phyloP scores from a whole-genome alignment of 1,284 basidiomycete genomes.

The Cryptococcus sp. region DNA sequence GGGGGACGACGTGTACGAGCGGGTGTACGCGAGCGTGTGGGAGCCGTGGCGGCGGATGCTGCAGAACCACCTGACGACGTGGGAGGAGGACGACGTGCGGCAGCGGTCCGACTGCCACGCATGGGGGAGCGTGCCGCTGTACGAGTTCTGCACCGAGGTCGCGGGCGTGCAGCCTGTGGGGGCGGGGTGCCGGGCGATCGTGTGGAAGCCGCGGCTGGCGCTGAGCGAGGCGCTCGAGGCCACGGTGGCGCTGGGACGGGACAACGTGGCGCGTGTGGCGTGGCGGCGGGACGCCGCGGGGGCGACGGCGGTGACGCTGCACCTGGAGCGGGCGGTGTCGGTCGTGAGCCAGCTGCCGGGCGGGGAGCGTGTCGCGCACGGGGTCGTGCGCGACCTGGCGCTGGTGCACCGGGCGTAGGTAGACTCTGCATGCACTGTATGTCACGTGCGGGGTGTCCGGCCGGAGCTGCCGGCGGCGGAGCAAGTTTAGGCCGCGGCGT shows the following conservation, averaged over 20 bases:
- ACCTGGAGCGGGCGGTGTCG: constrained; percentile 8
- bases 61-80: constrained; percentile 25
- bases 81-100: constrained; percentile 35
- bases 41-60: constrained; percentile 28
- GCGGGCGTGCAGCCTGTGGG: constrained; percentile 23
- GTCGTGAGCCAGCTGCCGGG: constrained; percentile 11
- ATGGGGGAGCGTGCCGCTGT: constrained; percentile 29
- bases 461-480: too few species aligned
- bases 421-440: too few species aligned
- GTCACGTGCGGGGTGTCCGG: too few species aligned
- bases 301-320: constrained; percentile 5
- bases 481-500: too few species aligned
- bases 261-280: constrained; percentile 12
- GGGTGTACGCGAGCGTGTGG: constrained; percentile 7
- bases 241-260: constrained; percentile 21
- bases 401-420: background rate
- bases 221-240: constrained; percentile 13
- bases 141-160: constrained; percentile 29
- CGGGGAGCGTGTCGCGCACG: constrained; percentile 10
- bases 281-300: constrained; percentile 11
- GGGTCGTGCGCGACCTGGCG: constrained; percentile 5
- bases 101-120: constrained; percentile 35
- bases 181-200: constrained; percentile 19
- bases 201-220: constrained; percentile 12
- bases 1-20: constrained; percentile 19